These are phyloP conservation scores for Aspergillus sclerotiicarbonarius DNA, from an alignment of 495 filamentous ascomycete species.

Conservation along the genomic window DNA sequence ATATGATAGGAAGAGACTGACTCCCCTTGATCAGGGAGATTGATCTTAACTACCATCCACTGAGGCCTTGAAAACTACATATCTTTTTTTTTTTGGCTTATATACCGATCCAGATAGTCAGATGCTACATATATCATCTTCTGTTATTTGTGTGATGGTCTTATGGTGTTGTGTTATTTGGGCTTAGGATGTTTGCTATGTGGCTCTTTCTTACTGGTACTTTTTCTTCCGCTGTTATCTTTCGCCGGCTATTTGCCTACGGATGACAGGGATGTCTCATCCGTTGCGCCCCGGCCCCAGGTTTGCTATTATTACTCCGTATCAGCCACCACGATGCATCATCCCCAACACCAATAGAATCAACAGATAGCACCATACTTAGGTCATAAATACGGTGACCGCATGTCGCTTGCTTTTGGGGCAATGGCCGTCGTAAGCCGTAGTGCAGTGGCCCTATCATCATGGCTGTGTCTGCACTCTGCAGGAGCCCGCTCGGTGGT, in stretches of 20 bases:
- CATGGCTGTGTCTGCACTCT: neutral
- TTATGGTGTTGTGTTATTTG: neutral
- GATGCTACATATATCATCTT: neutral
- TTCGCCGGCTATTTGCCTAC: neutral
- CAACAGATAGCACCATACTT: neutral
- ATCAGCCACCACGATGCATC: neutral
- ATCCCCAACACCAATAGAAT: neutral
- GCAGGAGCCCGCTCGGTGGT: neutral
- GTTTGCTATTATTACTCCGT: neutral
- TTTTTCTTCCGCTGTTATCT: neutral
- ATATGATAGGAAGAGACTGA: conserved; percentile 67
- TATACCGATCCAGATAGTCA: no score
- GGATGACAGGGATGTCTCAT: neutral
- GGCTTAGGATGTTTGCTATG: neutral
- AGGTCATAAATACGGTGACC: neutral
- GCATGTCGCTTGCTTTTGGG: neutral
- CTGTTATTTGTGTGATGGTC: neutral
- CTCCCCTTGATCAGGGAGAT: conserved; percentile 35
- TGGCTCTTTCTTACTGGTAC: neutral
- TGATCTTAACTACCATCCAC: conserved; percentile 54
- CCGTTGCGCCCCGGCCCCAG: neutral
- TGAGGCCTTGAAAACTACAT: conserved; percentile 36
- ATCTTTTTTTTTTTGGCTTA: conserved; percentile 19
- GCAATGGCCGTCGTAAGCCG: neutral
- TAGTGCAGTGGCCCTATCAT: neutral